Percentiles rank a stretch among this genome's conserved stretches.
Evolutionary conservation across 768 basidiomycete genomes (phyloP).

Genomic region (Mycena maculata): DNA sequence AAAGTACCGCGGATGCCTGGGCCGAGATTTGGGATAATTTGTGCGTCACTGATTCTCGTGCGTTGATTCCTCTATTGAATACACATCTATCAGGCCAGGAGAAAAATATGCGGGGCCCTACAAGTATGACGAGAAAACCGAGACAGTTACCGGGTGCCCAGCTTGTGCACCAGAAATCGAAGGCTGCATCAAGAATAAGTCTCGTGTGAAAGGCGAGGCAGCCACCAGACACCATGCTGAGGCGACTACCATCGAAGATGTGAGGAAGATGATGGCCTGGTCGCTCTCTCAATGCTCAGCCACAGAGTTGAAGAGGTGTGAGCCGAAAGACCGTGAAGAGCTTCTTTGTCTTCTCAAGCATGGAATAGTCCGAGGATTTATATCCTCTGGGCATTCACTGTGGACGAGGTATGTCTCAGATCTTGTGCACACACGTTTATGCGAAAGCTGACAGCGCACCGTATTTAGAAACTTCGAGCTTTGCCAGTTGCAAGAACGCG

Average conservation of each 20-base stretch:
- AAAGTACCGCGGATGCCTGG: slow-evolving; percentile 35
- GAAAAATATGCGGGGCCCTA: slow-evolving; percentile 42
- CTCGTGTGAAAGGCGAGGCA: slow-evolving; percentile 32
- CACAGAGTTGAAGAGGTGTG: slow-evolving; percentile 4
- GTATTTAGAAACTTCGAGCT: slow-evolving; percentile 46
- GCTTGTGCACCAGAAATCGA: slow-evolving; percentile 38
- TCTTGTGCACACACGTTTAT: neutral
- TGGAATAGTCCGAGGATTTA: slow-evolving; percentile 43
- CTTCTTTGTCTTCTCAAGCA: slow-evolving; percentile 38
- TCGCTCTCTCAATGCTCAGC: slow-evolving; percentile 37
- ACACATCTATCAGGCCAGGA: slow-evolving; percentile 1
- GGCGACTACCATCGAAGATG: slow-evolving; percentile 46
- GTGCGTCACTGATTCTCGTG: slow-evolving; percentile 34
- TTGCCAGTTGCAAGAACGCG: slow-evolving; percentile 33
- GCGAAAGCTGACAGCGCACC: neutral
- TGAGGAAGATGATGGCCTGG: slow-evolving; percentile 40
- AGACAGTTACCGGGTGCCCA: slow-evolving; percentile 44
- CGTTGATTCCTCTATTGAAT: neutral
- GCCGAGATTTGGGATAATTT: slow-evolving; percentile 42
- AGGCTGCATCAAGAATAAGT: slow-evolving; percentile 37
- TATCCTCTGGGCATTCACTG: slow-evolving; percentile 33
- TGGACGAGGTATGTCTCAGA: neutral
- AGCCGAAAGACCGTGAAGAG: slow-evolving; percentile 10
- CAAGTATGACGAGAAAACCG: slow-evolving; percentile 34
- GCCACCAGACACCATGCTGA: slow-evolving; percentile 44